Evolutionary conservation across 352 stramenopile species (phyloP).

Genomic region (Phytopythium chamaehyphon): DNA sequence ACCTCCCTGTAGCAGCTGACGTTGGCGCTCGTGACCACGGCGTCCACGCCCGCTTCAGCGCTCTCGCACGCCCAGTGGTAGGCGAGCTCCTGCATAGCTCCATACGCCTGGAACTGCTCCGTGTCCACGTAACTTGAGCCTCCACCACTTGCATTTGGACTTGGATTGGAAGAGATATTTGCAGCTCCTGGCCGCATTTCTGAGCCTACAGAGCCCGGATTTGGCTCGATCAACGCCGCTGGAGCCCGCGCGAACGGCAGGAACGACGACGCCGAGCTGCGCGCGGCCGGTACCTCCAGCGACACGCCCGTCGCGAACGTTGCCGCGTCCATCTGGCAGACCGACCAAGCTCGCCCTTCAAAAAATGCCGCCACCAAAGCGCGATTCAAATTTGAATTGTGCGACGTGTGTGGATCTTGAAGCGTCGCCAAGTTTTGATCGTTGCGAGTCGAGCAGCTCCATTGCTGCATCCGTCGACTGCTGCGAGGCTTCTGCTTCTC

Average conservation of each 20-base stretch:
- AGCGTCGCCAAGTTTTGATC: slow-evolving; percentile 1
- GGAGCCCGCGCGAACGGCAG: slow-evolving; percentile 15
- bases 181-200: neutral
- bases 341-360: neutral
- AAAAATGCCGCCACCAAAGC: neutral
- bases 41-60: slow-evolving; percentile 41
- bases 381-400: slow-evolving; percentile 4
- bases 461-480: neutral
- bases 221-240: neutral
- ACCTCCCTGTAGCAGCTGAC: slow-evolving; percentile 63
- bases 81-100: slow-evolving; percentile 52
- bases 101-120: slow-evolving; percentile 35
- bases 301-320: slow-evolving; percentile 54
- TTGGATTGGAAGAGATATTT: neutral
- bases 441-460: neutral
- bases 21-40: slow-evolving; percentile 63
- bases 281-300: slow-evolving; percentile 30
- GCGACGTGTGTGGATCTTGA: neutral
- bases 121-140: neutral
- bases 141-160: neutral
- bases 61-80: slow-evolving; percentile 64
- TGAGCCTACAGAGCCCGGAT: neutral
- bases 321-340: slow-evolving; percentile 29
- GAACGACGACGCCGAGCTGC: slow-evolving; percentile 13
- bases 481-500: neutral